Percentiles rank a stretch among this genome's conserved stretches.
phyloP scores from a whole-genome alignment of 176 grass and related monocot species.

The Calamus simplicifolius region DNA sequence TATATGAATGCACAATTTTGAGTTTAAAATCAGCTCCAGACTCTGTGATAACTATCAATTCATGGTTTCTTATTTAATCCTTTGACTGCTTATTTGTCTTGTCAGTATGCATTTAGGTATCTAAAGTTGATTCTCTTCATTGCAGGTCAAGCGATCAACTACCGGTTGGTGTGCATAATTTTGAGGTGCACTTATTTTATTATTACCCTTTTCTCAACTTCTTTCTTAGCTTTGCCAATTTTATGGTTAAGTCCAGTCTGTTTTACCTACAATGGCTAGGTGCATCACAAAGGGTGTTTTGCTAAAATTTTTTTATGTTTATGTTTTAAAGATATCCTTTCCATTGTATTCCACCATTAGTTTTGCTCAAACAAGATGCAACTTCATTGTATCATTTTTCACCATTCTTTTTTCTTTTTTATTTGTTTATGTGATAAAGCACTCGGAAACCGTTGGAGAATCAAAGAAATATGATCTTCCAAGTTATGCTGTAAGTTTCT shows the following conservation, averaged over 20 bases:
- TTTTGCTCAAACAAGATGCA: not conserved
- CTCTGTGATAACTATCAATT: not conserved
- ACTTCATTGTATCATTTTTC: not conserved
- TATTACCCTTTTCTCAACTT: not conserved
- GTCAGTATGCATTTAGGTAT: not conserved
- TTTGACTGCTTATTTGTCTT: not conserved
- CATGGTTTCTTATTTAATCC: not conserved
- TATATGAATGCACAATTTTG: too few species aligned
- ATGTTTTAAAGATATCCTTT: not conserved
- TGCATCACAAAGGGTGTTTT: too few species aligned
- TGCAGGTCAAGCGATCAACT: conserved; percentile 19
- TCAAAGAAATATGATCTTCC: conserved; percentile 28
- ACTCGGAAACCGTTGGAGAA: conserved; percentile 34
- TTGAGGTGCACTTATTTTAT: conserved; percentile 9
- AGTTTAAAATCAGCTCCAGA: too few species aligned
- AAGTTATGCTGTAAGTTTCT: conserved; percentile 59
- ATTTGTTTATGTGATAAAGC: conserved; percentile 26
- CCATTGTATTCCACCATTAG: not conserved
- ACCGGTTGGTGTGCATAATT: conserved; percentile 8
- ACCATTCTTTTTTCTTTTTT: conserved; percentile 14
- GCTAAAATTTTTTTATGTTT: too few species aligned
- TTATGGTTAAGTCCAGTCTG: not conserved
- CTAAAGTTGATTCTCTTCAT: conserved; percentile 5
- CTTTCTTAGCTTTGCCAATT: not conserved
- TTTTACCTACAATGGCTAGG: not conserved